Conservation (phyloP, 306 rosid species). For the Aeschynomene evenia region DNA sequence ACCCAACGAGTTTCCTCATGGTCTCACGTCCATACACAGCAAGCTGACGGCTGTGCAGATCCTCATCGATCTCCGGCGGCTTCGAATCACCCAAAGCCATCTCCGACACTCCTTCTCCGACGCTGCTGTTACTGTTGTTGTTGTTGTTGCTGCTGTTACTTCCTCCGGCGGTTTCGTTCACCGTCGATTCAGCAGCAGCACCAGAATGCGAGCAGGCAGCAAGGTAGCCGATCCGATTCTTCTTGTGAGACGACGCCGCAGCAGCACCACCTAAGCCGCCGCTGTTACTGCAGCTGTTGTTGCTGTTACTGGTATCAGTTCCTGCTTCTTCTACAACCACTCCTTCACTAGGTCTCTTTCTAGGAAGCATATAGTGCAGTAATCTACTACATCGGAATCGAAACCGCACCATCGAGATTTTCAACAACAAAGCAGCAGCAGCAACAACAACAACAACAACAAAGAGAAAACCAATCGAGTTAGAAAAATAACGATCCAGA, state of each 20-base stretch:
- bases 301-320: conserved; percentile 28
- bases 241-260: conserved; percentile 48
- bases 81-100: conserved; percentile 69
- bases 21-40: conserved; percentile 99
- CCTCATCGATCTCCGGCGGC: conserved; percentile 81
- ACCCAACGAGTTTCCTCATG: conserved; percentile 84
- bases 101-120: conserved; percentile 27
- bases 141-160: conserved; percentile 15
- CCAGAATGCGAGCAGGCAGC: conserved; percentile 38
- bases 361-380: conserved; percentile 98
- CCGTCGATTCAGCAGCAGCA: conserved; percentile 49
- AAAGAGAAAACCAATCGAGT: conserved; percentile 4
- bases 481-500: neutral
- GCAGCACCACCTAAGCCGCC: neutral
- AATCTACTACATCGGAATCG: conserved; percentile 55
- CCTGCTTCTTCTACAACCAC: conserved; percentile 67
- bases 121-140: conserved; percentile 33
- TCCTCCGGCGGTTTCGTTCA: conserved; percentile 32
- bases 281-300: conserved; percentile 15
- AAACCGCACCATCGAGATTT: conserved; percentile 43
- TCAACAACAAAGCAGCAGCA: conserved; percentile 16
- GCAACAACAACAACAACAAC: neutral
- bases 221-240: conserved; percentile 53
- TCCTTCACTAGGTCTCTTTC: conserved; percentile 90
- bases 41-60: conserved; percentile 97